Evolutionary conservation across 2,329 filamentous ascomycete species (phyloP).

Genomic region (Chaetomium olivaceum): DNA sequence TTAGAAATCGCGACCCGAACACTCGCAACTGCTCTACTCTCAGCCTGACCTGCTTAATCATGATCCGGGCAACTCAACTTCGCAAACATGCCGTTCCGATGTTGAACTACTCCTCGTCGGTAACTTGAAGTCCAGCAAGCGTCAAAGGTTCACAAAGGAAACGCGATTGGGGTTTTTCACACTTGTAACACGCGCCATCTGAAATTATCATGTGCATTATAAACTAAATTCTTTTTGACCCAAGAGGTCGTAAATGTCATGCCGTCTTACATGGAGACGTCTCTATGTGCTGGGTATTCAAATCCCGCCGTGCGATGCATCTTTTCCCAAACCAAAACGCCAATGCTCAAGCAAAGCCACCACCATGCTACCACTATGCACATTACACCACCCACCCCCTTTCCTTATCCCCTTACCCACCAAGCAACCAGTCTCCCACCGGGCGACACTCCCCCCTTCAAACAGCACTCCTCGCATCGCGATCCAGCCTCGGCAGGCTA

Average conservation of each 20-base stretch:
- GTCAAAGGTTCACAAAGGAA: too few relatives aligned
- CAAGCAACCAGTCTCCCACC: background rate
- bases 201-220: background rate
- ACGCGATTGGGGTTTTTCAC: too few relatives aligned
- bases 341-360: constrained; percentile 3
- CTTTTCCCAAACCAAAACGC: constrained; percentile 17
- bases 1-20: background rate
- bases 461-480: constrained; percentile 21
- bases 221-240: background rate
- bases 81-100: too few relatives aligned
- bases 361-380: background rate
- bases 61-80: background rate
- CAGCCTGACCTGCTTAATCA: background rate
- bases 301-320: background rate
- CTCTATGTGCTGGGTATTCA: constrained; percentile 4
- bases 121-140: too few relatives aligned
- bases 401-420: background rate
- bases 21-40: too few relatives aligned
- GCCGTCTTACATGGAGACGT: background rate
- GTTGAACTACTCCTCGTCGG: too few relatives aligned
- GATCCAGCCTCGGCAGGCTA: constrained; percentile 39
- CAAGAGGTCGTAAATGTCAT: background rate
- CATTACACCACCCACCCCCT: background rate
- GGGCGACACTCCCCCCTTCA: background rate
- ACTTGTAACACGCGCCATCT: too few relatives aligned